These are phyloP conservation scores for Coprinopsis cinerea DNA, from an alignment of 768 basidiomycete species.

Conservation along the genomic window DNA sequence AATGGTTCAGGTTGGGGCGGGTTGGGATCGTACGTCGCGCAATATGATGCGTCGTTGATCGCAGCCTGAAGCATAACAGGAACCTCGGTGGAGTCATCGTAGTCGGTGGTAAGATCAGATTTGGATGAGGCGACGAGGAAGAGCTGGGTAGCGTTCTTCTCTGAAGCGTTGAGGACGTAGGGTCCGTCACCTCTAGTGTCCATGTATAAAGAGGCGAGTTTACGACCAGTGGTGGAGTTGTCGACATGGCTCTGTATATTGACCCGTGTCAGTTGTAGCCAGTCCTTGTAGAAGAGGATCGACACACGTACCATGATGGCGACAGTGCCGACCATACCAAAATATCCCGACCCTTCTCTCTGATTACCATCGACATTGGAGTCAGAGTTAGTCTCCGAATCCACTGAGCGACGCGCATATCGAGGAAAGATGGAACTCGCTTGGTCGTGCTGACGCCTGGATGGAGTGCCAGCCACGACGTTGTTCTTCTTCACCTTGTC, in stretches of 20 bases:
- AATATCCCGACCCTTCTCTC: not conserved
- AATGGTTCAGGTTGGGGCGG: constrained; percentile 45
- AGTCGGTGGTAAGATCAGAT: constrained; percentile 7
- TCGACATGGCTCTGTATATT: constrained; percentile 8
- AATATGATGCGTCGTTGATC: constrained; percentile 38
- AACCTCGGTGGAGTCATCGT: constrained; percentile 8
- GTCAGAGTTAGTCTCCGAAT: not conserved
- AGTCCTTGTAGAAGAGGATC: not conserved
- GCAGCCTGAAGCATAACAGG: constrained; percentile 41
- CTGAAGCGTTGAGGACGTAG: constrained; percentile 44
- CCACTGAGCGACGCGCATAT: not conserved
- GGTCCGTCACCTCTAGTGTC: constrained; percentile 17
- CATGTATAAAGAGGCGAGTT: constrained; percentile 18
- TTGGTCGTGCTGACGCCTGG: not conserved
- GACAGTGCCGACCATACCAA: constrained; percentile 35
- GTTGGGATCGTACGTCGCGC: constrained; percentile 56
- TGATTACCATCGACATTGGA: not conserved
- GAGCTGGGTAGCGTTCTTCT: constrained; percentile 39
- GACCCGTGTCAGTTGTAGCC: not conserved
- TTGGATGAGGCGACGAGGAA: constrained; percentile 27
- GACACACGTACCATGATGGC: constrained; percentile 46
- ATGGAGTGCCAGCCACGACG: not conserved
- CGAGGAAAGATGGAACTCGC: constrained; percentile 1
- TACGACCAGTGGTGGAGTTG: constrained; percentile 10
- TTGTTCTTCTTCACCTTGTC: not conserved